phyloP scores from a whole-genome alignment of 208 protist species.

The Leishmania aethiopica region DNA sequence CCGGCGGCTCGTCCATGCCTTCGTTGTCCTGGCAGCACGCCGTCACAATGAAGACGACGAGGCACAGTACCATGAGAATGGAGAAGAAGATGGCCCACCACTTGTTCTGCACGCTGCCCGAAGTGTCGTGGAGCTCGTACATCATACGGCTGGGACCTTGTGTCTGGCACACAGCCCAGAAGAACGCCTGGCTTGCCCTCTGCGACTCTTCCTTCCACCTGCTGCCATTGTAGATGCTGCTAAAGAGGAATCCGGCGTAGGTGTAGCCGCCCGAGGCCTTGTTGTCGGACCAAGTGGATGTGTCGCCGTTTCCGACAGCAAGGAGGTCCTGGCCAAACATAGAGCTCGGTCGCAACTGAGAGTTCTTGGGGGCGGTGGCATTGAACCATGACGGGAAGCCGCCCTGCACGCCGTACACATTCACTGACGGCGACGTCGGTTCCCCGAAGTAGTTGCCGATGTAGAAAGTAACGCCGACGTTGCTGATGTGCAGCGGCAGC shows the following conservation, averaged over 20 bases:
- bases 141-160: constrained; percentile 26
- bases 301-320: constrained; percentile 13
- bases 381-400: constrained; percentile 24
- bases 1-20: constrained; percentile 57
- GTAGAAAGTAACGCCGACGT: constrained; percentile 37
- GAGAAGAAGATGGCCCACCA: constrained; percentile 48
- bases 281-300: constrained; percentile 42
- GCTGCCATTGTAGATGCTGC: constrained; percentile 10
- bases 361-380: not conserved
- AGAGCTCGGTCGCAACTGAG: constrained; percentile 21
- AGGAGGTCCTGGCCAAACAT: constrained; percentile 28
- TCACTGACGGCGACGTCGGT: not conserved
- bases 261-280: constrained; percentile 30
- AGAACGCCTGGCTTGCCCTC: constrained; percentile 10
- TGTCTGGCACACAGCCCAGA: constrained; percentile 40
- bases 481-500: constrained; percentile 5
- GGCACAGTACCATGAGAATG: constrained; percentile 30
- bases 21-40: constrained; percentile 47
- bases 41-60: constrained; percentile 35
- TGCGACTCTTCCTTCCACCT: constrained; percentile 5
- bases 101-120: constrained; percentile 20
- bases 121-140: constrained; percentile 26
- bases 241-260: constrained; percentile 28
- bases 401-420: not conserved
- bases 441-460: constrained; percentile 26